Percentiles rank a stretch among this genome's conserved stretches.
phyloP scores from a whole-genome alignment of 768 basidiomycete species.

The Psilocybe sp. region DNA sequence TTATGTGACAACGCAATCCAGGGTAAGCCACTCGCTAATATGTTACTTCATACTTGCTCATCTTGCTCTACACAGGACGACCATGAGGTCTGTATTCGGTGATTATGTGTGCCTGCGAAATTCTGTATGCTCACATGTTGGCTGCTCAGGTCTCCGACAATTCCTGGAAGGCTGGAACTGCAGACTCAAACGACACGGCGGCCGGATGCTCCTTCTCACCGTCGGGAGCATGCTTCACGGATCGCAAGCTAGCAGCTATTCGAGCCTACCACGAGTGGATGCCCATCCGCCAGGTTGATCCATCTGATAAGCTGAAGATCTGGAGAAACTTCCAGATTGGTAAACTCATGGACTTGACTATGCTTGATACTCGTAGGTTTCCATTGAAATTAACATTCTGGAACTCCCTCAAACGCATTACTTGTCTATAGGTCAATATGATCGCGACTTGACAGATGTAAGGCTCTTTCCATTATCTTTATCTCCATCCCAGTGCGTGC shows the following conservation, averaged over 20 bases:
- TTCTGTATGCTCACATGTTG: background rate
- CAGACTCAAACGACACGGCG: conserved; percentile 52
- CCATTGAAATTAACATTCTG: background rate
- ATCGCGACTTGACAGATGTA: conserved; percentile 57
- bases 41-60: background rate
- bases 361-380: conserved; percentile 56
- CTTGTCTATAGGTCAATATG: conserved; percentile 41
- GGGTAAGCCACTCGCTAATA: background rate
- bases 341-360: conserved; percentile 56
- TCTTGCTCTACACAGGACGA: conserved; percentile 35
- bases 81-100: conserved; percentile 34
- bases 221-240: conserved; percentile 55
- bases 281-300: conserved; percentile 56
- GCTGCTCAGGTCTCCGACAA: conserved; percentile 47
- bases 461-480: conserved; percentile 2
- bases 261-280: conserved; percentile 63
- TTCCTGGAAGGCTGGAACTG: conserved; percentile 54
- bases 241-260: conserved; percentile 56
- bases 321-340: conserved; percentile 67
- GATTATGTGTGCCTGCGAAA: background rate
- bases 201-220: conserved; percentile 48
- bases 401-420: background rate
- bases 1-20: background rate
- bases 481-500: background rate
- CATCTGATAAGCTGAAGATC: conserved; percentile 53